phyloP scores from a whole-genome alignment of 768 basidiomycete species.

The Russula sp. region DNA sequence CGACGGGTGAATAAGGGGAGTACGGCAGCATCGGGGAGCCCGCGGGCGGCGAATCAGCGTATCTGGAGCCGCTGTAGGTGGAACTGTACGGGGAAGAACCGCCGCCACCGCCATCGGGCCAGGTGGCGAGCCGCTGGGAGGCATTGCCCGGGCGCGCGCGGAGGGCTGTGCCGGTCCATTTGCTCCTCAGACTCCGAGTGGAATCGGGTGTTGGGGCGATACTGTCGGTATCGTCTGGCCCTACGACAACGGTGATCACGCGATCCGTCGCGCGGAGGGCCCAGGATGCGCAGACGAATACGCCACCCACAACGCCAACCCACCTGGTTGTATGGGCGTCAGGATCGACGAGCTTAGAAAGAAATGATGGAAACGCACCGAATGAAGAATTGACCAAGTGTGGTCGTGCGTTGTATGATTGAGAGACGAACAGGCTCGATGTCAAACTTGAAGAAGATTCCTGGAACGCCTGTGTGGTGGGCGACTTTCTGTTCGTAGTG shows the following conservation, averaged over 20 bases:
- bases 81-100: conserved; percentile 31
- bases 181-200: conserved; percentile 52
- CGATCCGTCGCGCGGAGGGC: conserved; percentile 37
- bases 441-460: conserved; percentile 98
- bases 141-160: conserved; percentile 43
- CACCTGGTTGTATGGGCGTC: conserved; percentile 36
- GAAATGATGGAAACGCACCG: conserved; percentile 33
- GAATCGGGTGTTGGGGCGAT: conserved; percentile 58
- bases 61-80: conserved; percentile 23
- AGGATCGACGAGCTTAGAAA: background rate
- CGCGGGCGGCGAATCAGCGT: conserved; percentile 33
- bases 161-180: conserved; percentile 64
- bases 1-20: conserved; percentile 30
- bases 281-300: conserved; percentile 69
- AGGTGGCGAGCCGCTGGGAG: conserved; percentile 34
- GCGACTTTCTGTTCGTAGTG: conserved; percentile 77
- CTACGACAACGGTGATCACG: conserved; percentile 50
- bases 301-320: conserved; percentile 90
- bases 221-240: conserved; percentile 60
- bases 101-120: conserved; percentile 42
- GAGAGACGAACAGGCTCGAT: conserved; percentile 84
- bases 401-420: conserved; percentile 83
- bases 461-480: conserved; percentile 77
- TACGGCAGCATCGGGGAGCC: conserved; percentile 30
- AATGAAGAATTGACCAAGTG: conserved; percentile 75